These are phyloP conservation scores for Aphanomyces cochlioides DNA, from an alignment of 352 stramenopile genomes.

Conservation along the genomic window DNA sequence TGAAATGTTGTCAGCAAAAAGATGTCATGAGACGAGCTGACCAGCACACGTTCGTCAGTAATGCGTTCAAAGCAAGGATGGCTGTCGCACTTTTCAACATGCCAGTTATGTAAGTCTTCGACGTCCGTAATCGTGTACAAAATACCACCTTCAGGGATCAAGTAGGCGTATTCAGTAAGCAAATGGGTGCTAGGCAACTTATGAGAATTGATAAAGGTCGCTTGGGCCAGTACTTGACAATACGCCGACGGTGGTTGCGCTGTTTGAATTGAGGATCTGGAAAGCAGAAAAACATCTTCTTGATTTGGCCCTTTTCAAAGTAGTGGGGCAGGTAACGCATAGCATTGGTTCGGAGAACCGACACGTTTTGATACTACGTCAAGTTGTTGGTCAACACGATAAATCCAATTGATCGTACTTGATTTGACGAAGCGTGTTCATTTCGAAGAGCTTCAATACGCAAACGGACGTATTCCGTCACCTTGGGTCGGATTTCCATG, in stretches of 20 bases:
- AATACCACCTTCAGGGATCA: slow-evolving; percentile 87
- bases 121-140: slow-evolving; percentile 99
- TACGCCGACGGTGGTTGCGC: slow-evolving; percentile 94
- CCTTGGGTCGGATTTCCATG: slow-evolving; percentile 96
- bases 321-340: slow-evolving; percentile 91
- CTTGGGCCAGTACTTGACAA: slow-evolving; percentile 66
- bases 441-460: slow-evolving; percentile 84
- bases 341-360: slow-evolving; percentile 93
- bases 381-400: neutral
- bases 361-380: slow-evolving; percentile 93
- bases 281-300: slow-evolving; percentile 99
- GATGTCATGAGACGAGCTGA: slow-evolving; percentile 31
- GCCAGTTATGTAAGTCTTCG: slow-evolving; percentile 97
- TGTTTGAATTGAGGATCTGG: slow-evolving; percentile 99
- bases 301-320: slow-evolving; percentile 82
- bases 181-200: slow-evolving; percentile 68
- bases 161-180: slow-evolving; percentile 97
- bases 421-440: slow-evolving; percentile 54
- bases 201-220: neutral
- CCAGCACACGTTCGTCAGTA: slow-evolving; percentile 76
- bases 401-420: slow-evolving; percentile 2
- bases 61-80: slow-evolving; percentile 94
- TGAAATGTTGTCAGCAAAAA: slow-evolving; percentile 5
- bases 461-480: slow-evolving; percentile 89
- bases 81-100: slow-evolving; percentile 90